Evolutionary conservation across 1,284 basidiomycete species (phyloP).

Genomic region (Pseudozyma pruni): DNA sequence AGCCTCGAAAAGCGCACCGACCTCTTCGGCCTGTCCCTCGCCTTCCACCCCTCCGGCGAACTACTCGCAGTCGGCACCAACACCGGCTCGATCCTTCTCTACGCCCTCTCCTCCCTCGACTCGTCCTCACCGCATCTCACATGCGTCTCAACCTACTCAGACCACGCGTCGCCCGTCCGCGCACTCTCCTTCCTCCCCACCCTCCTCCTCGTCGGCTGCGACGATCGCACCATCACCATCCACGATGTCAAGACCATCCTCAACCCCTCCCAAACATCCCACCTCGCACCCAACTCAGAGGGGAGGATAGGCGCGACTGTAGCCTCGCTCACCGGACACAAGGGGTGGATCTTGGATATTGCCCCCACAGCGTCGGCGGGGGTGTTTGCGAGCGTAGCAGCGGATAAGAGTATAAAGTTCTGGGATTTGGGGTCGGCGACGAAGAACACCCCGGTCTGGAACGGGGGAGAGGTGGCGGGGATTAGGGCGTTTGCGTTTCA

Average conservation of each 20-base stretch:
- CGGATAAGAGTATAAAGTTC: slow-evolving; percentile 43
- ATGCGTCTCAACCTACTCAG: slow-evolving; percentile 13
- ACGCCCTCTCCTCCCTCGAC: slow-evolving; percentile 6
- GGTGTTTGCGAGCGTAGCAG: slow-evolving; percentile 33
- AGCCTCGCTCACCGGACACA: slow-evolving; percentile 25
- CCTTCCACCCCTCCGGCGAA: slow-evolving; percentile 13
- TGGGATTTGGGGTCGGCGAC: slow-evolving; percentile 39
- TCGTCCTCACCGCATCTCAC: neutral
- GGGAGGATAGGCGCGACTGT: slow-evolving; percentile 23
- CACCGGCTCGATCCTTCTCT: slow-evolving; percentile 32
- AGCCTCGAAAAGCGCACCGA: slow-evolving; percentile 13
- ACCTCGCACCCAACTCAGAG: neutral
- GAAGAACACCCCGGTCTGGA: slow-evolving; percentile 39
- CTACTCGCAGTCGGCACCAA: slow-evolving; percentile 27
- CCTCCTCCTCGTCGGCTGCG: slow-evolving; percentile 33
- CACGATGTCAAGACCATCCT: slow-evolving; percentile 34
- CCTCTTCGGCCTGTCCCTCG: slow-evolving; percentile 32
- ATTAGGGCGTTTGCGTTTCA: slow-evolving; percentile 30
- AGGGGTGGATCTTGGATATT: slow-evolving; percentile 30
- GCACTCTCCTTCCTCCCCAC: slow-evolving; percentile 16
- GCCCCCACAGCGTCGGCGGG: neutral
- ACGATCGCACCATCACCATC: slow-evolving; percentile 37
- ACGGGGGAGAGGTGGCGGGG: slow-evolving; percentile 11
- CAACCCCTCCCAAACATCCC: neutral
- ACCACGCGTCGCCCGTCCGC: slow-evolving; percentile 40